A percentile compares a stretch with the other conserved stretches of the same genome.
Conservation (phyloP, 2,329 filamentous ascomycete genomes). For the Ophiostoma novo-ulmi region DNA sequence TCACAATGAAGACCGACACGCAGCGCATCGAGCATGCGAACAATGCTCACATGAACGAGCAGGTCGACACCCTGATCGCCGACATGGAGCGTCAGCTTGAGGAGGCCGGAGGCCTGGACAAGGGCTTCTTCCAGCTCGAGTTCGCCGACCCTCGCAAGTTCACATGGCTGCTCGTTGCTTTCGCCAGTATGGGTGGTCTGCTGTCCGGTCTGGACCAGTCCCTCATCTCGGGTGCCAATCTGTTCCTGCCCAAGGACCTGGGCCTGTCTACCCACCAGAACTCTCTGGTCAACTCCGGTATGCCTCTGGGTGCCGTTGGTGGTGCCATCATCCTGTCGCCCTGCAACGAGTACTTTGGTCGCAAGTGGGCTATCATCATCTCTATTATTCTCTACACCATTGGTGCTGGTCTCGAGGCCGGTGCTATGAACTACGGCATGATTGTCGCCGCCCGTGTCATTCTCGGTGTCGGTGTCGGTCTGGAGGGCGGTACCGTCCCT, state of each 20-base stretch:
- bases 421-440: slow-evolving; percentile 64
- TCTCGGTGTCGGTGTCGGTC: slow-evolving; percentile 64
- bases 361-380: slow-evolving; percentile 64
- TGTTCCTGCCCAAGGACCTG: slow-evolving; percentile 59
- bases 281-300: slow-evolving; percentile 63
- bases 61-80: slow-evolving; percentile 23
- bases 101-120: slow-evolving; percentile 20
- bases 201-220: slow-evolving; percentile 69
- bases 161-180: slow-evolving; percentile 62
- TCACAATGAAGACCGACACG: slow-evolving; percentile 16
- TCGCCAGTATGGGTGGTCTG: slow-evolving; percentile 70
- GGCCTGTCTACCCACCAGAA: slow-evolving; percentile 52
- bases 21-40: slow-evolving; percentile 14
- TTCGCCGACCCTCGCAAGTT: slow-evolving; percentile 47
- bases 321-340: slow-evolving; percentile 64
- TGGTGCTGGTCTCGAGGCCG: slow-evolving; percentile 63
- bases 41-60: slow-evolving; percentile 10
- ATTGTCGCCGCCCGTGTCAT: slow-evolving; percentile 64
- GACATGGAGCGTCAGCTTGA: slow-evolving; percentile 24
- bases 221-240: slow-evolving; percentile 64
- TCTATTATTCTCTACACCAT: slow-evolving; percentile 66
- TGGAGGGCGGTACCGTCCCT: slow-evolving; percentile 69
- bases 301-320: slow-evolving; percentile 66
- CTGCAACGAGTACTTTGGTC: slow-evolving; percentile 61
- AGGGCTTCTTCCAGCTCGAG: slow-evolving; percentile 37